Base-by-base conservation (phyloP, 176 grass and related monocot species). In the Phragmites australis region DNA sequence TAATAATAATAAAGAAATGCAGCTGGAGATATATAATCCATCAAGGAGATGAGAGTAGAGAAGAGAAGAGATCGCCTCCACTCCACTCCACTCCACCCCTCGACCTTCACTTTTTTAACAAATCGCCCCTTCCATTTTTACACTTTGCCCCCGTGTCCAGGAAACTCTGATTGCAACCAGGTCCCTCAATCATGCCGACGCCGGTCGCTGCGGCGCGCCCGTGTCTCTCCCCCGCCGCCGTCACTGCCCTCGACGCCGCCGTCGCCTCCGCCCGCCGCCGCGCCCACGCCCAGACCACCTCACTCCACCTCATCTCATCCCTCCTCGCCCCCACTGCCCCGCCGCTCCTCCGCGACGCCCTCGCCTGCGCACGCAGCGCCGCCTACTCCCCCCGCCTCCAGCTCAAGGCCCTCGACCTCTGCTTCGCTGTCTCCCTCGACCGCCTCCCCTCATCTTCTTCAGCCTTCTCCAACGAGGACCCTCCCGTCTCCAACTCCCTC, bases 361-460 rank as follows among this genome's bases (percentile, higher is more conserved):
- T 97, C 7, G 75, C 85, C 0, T 80, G 89, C 16, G 89, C 89
- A 5, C 82, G 94, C 32, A 94, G 91, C 85, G 79, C 87, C 70
- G 87, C 91, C 46, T 92, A 87, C 82, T 85, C 94, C 0, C 85
- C 89, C 3, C 82, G 94, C 2, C 82, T 97, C 29, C 94, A 97
- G 94, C 91, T 94, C 82, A 97, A 92, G 83, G 94, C 94, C 18
- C 87, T 97, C 5, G 85, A 97, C 1, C 84, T 92, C 15, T 97
- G 94, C 79, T 97, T 97, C 79, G 88, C 87, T 21, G 89, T 94
- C 0, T 84, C 89, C 17, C 83, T 97, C 29, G 91, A 97, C 53
- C 85, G 89, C 64, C 89, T 90, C 23, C 83, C 94, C 2, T 92
- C 94, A 9, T 37, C 84, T 3, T 56, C 84, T 1, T 16, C 83